These are phyloP conservation scores for Hortaea werneckii DNA, from an alignment of 2,329 filamentous ascomycete genomes.

Conservation along the genomic window DNA sequence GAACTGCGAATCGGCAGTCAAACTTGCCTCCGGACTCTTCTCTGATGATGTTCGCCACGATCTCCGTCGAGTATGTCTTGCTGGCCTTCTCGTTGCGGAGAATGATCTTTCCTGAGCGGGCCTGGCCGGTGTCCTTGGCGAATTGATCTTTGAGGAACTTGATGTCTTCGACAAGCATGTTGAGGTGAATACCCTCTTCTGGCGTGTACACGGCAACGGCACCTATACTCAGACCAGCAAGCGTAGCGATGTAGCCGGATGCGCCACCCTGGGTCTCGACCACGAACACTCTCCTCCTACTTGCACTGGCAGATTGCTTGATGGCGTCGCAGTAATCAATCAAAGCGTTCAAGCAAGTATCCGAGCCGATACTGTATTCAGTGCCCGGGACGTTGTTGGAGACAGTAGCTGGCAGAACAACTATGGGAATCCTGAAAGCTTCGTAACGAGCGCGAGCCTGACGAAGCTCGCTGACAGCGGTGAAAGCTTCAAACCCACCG, in stretches of 20 bases:
- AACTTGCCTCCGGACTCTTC: constrained; percentile 88
- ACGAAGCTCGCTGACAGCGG: constrained; percentile 77
- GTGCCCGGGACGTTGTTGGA: constrained; percentile 98
- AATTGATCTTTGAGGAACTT: constrained; percentile 81
- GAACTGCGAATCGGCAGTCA: constrained; percentile 82
- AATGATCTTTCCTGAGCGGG: constrained; percentile 83
- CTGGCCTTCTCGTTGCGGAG: constrained; percentile 95
- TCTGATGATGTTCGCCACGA: constrained; percentile 91
- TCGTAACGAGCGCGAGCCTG: constrained; percentile 69
- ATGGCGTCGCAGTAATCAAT: constrained; percentile 96
- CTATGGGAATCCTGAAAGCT: constrained; percentile 84
- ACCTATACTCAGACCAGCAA: constrained; percentile 80
- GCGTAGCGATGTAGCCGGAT: constrained; percentile 85
- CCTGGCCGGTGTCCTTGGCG: constrained; percentile 72
- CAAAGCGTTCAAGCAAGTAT: constrained; percentile 91
- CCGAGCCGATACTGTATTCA: constrained; percentile 91
- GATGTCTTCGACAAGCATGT: constrained; percentile 87
- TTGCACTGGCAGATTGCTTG: constrained; percentile 90
- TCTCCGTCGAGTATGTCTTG: constrained; percentile 78
- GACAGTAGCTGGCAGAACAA: constrained; percentile 87
- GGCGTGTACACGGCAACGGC: constrained; percentile 92
- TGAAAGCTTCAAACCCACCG: constrained; percentile 95
- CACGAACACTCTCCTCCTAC: constrained; percentile 86
- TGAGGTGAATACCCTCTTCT: constrained; percentile 87
- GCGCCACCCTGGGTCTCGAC: constrained; percentile 95